Conservation (phyloP, 192 early-diverging fungal species). For the Helicostylum pulchrum region DNA sequence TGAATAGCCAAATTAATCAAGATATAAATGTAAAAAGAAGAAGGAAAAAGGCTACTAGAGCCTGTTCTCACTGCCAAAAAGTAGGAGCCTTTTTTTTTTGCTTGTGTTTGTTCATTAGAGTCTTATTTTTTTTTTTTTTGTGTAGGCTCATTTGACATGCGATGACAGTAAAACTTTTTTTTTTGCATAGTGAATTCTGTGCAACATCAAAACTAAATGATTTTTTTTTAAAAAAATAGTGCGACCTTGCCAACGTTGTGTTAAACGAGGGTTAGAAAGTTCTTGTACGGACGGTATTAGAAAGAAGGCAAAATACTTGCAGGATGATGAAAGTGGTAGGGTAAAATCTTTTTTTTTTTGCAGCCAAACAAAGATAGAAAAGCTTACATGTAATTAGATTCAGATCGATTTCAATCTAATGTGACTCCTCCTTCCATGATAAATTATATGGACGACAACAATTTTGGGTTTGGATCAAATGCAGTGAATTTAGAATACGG, state of each 20-base stretch:
- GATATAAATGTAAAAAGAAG: background rate
- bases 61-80: slow-evolving; percentile 67
- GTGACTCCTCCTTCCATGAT: no score
- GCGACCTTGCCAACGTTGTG: slow-evolving; percentile 82
- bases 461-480: no score
- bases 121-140: background rate
- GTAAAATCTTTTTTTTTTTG: background rate
- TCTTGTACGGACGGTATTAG: slow-evolving; percentile 80
- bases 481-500: background rate
- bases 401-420: background rate
- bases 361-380: background rate
- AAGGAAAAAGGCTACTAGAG: slow-evolving; percentile 23
- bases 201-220: no score
- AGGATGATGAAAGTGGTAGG: slow-evolving; percentile 52
- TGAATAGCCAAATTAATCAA: no score
- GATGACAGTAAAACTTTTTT: slow-evolving; percentile 62
- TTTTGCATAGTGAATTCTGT: no score
- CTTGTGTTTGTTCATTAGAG: background rate
- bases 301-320: slow-evolving; percentile 90
- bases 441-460: no score
- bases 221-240: slow-evolving; percentile 28
- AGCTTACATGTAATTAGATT: background rate
- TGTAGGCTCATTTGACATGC: slow-evolving; percentile 62
- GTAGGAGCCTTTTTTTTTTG: background rate
- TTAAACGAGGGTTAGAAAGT: slow-evolving; percentile 67